Conservation (phyloP, 2,329 filamentous ascomycete genomes). For the Coniochaeta pulveracea region DNA sequence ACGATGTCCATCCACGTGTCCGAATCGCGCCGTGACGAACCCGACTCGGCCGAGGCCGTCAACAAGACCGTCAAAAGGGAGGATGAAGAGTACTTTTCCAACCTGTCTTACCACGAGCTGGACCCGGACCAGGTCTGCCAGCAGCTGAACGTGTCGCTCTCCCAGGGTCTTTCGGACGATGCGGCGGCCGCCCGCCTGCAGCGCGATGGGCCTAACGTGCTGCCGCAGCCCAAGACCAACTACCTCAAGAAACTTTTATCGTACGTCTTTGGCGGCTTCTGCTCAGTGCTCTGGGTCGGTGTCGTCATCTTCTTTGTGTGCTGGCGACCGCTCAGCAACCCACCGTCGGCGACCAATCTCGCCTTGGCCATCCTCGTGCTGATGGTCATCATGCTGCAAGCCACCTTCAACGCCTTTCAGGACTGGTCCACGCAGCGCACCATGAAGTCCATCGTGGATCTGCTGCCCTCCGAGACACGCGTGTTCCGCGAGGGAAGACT, state of each 20-base stretch:
- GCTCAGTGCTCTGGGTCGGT: constrained; percentile 33
- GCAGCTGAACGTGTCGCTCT: constrained; percentile 24
- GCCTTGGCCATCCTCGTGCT: constrained; percentile 32
- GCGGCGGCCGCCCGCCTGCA: constrained; percentile 21
- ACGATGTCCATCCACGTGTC: constrained; percentile 27
- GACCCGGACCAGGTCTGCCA: constrained; percentile 22
- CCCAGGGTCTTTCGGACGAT: constrained; percentile 22
- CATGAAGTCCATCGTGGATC: constrained; percentile 33
- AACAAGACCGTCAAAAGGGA: constrained; percentile 17
- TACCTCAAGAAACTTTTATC: constrained; percentile 26
- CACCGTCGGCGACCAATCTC: constrained; percentile 29
- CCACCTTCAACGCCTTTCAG: constrained; percentile 32
- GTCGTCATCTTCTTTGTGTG: constrained; percentile 36
- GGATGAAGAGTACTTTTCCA: constrained; percentile 30
- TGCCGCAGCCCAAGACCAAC: constrained; percentile 29
- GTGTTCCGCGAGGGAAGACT: constrained; percentile 29
- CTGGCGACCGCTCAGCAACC: constrained; percentile 32
- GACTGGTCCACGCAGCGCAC: constrained; percentile 34
- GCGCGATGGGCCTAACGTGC: constrained; percentile 28
- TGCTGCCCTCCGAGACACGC: constrained; percentile 29
- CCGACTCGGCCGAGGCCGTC: constrained; percentile 9
- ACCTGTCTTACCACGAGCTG: constrained; percentile 26
- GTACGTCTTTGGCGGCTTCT: constrained; percentile 36
- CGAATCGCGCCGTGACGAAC: constrained; percentile 21
- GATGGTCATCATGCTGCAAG: constrained; percentile 34